phyloP scores from a whole-genome alignment of 352 stramenopile species.

The Globisporangium lucens region DNA sequence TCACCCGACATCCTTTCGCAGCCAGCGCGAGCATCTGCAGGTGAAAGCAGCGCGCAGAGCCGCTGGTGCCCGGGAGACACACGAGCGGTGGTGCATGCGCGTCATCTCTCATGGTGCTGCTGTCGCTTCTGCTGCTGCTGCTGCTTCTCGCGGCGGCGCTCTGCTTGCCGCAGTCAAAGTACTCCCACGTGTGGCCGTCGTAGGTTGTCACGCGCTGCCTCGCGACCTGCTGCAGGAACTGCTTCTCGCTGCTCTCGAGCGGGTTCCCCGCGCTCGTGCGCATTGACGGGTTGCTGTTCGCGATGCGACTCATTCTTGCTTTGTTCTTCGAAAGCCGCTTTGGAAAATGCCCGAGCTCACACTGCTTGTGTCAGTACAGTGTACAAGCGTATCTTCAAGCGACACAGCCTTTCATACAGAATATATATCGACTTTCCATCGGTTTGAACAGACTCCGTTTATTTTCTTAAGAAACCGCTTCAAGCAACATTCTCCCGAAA shows the following conservation, averaged over 20 bases:
- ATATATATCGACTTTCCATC: too few relatives aligned
- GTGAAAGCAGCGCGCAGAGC: conserved; percentile 56
- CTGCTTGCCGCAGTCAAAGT: conserved; percentile 61
- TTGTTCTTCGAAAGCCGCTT: background rate
- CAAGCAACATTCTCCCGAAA: too few relatives aligned
- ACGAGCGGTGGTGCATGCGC: conserved; percentile 35
- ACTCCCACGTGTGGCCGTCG: conserved; percentile 75
- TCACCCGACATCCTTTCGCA: conserved; percentile 59
- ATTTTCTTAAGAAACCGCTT: too few relatives aligned
- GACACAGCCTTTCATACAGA: too few relatives aligned
- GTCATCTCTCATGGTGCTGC: conserved; percentile 12
- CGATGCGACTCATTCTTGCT: conserved; percentile 16
- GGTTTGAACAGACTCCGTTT: too few relatives aligned
- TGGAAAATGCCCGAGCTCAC: too few relatives aligned
- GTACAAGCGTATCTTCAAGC: too few relatives aligned
- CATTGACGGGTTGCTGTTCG: conserved; percentile 18
- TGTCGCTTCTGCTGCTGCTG: conserved; percentile 16
- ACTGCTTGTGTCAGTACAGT: too few relatives aligned
- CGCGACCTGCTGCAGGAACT: conserved; percentile 59
- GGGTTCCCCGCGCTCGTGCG: conserved; percentile 13
- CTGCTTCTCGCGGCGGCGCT: conserved; percentile 5
- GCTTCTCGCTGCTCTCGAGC: conserved; percentile 33
- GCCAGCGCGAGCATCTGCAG: conserved; percentile 45
- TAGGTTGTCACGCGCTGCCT: conserved; percentile 73
- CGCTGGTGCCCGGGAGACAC: conserved; percentile 59